Conservation (phyloP, 169 alveolate species). For the Fabrea salina region DNA sequence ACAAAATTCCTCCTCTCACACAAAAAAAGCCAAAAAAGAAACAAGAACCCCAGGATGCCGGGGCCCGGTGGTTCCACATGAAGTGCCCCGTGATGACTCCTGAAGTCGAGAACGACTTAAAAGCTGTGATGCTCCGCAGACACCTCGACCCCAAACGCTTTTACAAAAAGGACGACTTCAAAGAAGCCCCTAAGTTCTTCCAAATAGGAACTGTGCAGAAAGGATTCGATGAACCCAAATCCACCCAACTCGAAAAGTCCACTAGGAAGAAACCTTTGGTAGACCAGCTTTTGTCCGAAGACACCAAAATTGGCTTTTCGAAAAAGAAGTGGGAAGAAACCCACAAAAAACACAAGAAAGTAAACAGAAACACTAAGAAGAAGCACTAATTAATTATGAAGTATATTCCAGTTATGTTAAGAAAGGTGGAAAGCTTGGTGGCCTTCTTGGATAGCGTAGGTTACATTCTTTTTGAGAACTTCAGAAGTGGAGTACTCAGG, state of each 20-base stretch:
- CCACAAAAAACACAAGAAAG: slow-evolving; percentile 10
- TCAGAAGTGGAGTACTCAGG: slow-evolving; percentile 89
- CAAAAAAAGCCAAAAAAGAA: neutral
- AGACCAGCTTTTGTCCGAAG: slow-evolving; percentile 21
- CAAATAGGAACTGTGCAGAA: slow-evolving; percentile 24
- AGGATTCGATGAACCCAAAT: slow-evolving; percentile 10
- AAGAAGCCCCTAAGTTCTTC: slow-evolving; percentile 30
- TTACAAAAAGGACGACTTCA: slow-evolving; percentile 19
- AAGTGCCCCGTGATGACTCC: slow-evolving; percentile 29
- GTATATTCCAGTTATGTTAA: too few species aligned
- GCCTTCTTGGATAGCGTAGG: slow-evolving; percentile 91
- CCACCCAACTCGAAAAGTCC: slow-evolving; percentile 5
- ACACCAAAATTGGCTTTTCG: neutral
- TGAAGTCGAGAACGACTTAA: slow-evolving; percentile 13
- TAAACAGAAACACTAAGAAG: too few species aligned
- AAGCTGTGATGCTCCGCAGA: slow-evolving; percentile 19
- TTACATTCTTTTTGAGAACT: slow-evolving; percentile 73
- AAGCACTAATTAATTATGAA: too few species aligned
- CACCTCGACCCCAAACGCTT: slow-evolving; percentile 21
- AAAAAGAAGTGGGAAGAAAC: slow-evolving; percentile 15
- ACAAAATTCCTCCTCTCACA: slow-evolving; percentile 14
- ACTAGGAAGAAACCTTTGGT: slow-evolving; percentile 9
- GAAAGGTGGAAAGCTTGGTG: slow-evolving; percentile 82
- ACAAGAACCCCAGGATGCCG: neutral
- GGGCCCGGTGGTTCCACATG: slow-evolving; percentile 25